Evolutionary conservation across 345 rosid species (phyloP).

Genomic region (Diplotaxis tenuifolia): DNA sequence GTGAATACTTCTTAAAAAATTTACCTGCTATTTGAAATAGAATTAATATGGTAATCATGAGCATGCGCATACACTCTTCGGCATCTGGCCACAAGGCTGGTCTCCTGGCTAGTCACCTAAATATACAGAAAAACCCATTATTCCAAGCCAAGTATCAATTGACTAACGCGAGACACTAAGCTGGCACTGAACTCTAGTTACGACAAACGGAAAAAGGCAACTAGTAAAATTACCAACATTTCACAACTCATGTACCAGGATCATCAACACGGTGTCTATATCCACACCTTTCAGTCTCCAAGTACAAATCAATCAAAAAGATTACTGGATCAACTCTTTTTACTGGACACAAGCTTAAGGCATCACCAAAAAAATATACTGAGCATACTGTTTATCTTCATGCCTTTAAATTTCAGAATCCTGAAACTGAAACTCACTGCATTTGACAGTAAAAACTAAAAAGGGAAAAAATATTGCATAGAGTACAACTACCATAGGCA

Average conservation of each 20-base stretch:
- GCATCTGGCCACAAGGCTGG: slow-evolving; percentile 82
- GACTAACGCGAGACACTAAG: neutral
- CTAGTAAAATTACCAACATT: neutral
- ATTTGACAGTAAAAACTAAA: neutral
- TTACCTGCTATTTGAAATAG: slow-evolving; percentile 89
- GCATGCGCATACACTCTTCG: slow-evolving; percentile 99
- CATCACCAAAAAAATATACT: neutral
- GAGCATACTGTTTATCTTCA: slow-evolving; percentile 1
- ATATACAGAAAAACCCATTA: slow-evolving; percentile 15
- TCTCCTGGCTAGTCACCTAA: slow-evolving; percentile 59
- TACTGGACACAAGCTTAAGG: neutral
- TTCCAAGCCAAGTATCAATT: neutral
- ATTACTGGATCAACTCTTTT: neutral
- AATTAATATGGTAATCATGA: slow-evolving; percentile 85
- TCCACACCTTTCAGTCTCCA: neutral
- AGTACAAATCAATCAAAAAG: slow-evolving; percentile 1
- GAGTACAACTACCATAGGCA: slow-evolving; percentile 88
- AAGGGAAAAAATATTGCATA: neutral
- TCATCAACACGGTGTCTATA: neutral
- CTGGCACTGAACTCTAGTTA: slow-evolving; percentile 7
- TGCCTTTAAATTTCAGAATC: slow-evolving; percentile 5
- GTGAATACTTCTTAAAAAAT: neutral
- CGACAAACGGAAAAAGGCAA: neutral
- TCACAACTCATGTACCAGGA: neutral
- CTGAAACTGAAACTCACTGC: slow-evolving; percentile 14